These are phyloP conservation scores for Przewalskia tangutica DNA, from an alignment of 257 asterid species.

Conservation along the genomic window DNA sequence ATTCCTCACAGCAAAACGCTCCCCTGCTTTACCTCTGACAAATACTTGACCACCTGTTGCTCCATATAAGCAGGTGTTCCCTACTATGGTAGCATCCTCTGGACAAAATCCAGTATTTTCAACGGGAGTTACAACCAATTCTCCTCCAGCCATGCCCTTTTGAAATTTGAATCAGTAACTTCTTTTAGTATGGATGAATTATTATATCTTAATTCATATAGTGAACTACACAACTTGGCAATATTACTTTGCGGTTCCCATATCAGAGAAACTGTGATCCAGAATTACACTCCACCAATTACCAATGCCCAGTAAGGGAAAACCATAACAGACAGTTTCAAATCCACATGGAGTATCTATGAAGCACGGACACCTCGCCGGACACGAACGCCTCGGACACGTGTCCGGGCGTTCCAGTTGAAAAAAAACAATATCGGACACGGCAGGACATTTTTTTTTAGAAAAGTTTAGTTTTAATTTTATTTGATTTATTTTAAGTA, in stretches of 20 bases:
- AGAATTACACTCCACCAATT: neutral
- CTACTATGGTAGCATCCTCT: slow-evolving; percentile 90
- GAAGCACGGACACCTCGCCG: no score
- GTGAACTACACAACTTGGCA: neutral
- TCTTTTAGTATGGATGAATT: neutral
- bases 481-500: no score
- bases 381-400: no score
- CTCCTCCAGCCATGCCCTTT: slow-evolving; percentile 99
- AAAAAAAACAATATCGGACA: no score
- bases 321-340: neutral
- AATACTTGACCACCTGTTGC: slow-evolving; percentile 95
- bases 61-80: slow-evolving; percentile 94
- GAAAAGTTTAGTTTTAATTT: no score
- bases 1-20: slow-evolving; percentile 95
- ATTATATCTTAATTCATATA: neutral
- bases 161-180: slow-evolving; percentile 4
- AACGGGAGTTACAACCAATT: slow-evolving; percentile 72
- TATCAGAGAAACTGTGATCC: neutral
- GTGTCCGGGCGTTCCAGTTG: no score
- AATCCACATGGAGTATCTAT: neutral
- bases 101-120: slow-evolving; percentile 70
- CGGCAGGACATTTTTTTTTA: no score
- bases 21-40: slow-evolving; percentile 89
- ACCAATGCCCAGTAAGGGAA: neutral
- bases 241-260: neutral